Evolutionary conservation across 352 stramenopile species (phyloP), one percentile per base, ranked within the genome.

Genomic region (Aphanomyces cochlioides): DNA sequence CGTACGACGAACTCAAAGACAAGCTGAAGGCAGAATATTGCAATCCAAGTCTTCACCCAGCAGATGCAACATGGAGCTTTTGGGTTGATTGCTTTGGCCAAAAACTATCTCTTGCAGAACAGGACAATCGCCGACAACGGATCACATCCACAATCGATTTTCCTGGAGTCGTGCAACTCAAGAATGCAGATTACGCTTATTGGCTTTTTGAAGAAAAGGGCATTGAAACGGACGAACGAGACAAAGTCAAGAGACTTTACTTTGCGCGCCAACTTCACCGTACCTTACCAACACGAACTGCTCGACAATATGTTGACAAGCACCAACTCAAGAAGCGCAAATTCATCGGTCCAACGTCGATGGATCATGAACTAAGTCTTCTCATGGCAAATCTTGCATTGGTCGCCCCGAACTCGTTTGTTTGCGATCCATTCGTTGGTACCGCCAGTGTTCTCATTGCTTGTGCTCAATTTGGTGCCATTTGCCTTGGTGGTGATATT

Each of bases 401-500:
- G 5, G 58, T 82, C 43, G 39, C 15, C 47, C 73, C 73, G 19
- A 67, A 73, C 28, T 77, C 75, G 3, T 74, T 88, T 21, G 80
- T 88, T 5, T 88, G 93, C 66, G 92, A 98, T 76, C 90, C 90
- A 34, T 98, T 97, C 79, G 89, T 95, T 4, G 92, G 92, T n/a
- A 98, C 90, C 17, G 92, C 90, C 4, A 91, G 78, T 17, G 93
- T 98, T 40, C 74, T 98, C 10, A 77, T 98, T 34, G 83, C 87
- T 4, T 88, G 81, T 64, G 82, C 85, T 37, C 69, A 91, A n/a
- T 79, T 90, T 56, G 90, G 92, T 47, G 87, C 76, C 0, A 79
- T 88, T 58, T 92, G 83, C 69, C 72, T 96, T 36, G 92, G 92
- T 12, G 67, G 67, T 12, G 64, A 98, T 73, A 97, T 98, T 73